Base-by-base conservation (phyloP, 2,329 filamentous ascomycete genomes). In the Ceratocystis destructans region DNA sequence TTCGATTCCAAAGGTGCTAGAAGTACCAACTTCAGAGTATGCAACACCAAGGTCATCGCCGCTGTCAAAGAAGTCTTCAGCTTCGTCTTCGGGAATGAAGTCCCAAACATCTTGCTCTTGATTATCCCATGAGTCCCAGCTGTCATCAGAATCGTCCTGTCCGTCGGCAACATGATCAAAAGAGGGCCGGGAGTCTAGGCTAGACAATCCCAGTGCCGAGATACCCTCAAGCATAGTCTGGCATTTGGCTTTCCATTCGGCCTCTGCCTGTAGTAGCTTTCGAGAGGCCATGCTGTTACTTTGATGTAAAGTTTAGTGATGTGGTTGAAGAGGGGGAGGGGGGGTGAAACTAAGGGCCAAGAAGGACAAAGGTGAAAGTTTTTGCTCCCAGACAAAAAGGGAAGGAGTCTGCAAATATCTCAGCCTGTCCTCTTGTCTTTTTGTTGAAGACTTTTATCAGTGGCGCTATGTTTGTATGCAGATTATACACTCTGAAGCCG, bases 21-120 rank as follows among this genome's bases (percentile, higher is more conserved):
- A 3, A 71, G 70, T 22, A 70, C 68, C 59, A 71, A 70, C 44
- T 25, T 70, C 65, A 22, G 74, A 67, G 10, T 63, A 71, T 10
- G 68, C 71, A 25, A 76, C 77, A 53, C 80, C 76, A 20, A 71
- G 67, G 50, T 72, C 70, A 17, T 65, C 65, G 5, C 62, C 62
- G 44, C 22, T 57, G 20, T 65, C 65, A 73, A 82, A 77, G 10
- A 75, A 79, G 6, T 82, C 79, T 66, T 87, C 86, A 22, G 85
- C 84, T 28, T 88, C 86, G 62, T 82, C 82, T 63, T 92, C 87
- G 68, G 87, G 90, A 72, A 96, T 90, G 67, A 95, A 85, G 73
- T 96, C 92, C 93, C 93, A 96, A 8, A 96, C 86, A 75, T 96
- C 91, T 67, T 93, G 88, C 4, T 84, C 83, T 20, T 82, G 84